Base-by-base conservation (phyloP, 2,329 filamentous ascomycete species). In the Xylaria sp. region DNA sequence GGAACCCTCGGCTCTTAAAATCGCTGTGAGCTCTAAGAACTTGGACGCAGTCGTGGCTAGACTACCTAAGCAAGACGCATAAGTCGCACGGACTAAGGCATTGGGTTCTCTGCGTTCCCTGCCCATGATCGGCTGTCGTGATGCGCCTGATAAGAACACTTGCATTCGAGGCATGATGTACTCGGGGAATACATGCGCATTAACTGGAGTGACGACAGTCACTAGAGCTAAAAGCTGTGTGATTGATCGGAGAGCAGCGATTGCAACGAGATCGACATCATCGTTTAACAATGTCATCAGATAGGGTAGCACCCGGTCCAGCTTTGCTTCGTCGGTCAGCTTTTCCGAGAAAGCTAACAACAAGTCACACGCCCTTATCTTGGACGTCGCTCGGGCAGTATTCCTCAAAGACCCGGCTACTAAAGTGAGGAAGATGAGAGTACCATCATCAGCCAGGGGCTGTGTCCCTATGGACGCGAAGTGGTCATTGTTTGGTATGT, bases 261-360 rank as follows among this genome's bases (percentile, higher is more conserved):
- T 90, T 56, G 94, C 91, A 15, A 99, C 95, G 74, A 93, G 86
- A 72, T 97, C 93, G 1, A 92, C 90, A 73, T 90, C 90, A 77
- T 99, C 96, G 69, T 89, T 91, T 13, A 99, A 84, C 34, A 98
- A 81, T 5, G 90, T 88, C 82, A 97, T 92, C 44, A 98, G 84
- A 78, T 98, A 98, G 0, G 96, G 96, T 59, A 99, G 83, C 28
- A 98, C 92, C 59, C 96, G 90, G 80, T 99, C 97, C 58, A 99
- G 84, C 80, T 98, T 98, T 2, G 94, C 94, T 81, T 99, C 96
- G 78, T 99, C 97, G 0, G 95, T 97, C 28, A 98, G 82, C 68
- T 92, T 88, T 81, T 98, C 94, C 0, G 94, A 90, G 79, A 99
- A 98, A 2, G 95, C 95, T 59, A 99, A 83, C 57, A 99, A 86